Conservation (phyloP, 2,329 filamentous ascomycete species). For the Samsoniella hepiali region DNA sequence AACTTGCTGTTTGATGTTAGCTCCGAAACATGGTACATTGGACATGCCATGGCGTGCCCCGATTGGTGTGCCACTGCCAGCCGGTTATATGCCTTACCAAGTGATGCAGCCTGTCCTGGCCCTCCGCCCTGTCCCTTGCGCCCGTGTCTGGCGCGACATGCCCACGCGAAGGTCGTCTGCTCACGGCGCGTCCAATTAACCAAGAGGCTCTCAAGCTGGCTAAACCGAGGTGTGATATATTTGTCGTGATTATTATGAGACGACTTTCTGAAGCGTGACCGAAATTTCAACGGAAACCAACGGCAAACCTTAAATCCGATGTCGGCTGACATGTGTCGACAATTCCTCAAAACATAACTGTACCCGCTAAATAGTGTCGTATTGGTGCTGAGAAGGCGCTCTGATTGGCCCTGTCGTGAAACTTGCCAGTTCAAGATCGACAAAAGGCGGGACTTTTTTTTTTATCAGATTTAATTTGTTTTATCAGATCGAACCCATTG, state of each 20-base stretch:
- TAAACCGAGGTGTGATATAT: not conserved
- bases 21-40: not conserved
- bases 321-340: not conserved
- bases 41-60: too few relatives aligned
- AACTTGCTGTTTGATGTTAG: not conserved
- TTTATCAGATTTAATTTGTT: too few relatives aligned
- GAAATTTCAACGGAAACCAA: too few relatives aligned
- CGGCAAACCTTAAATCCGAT: not conserved
- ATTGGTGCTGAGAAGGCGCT: too few relatives aligned
- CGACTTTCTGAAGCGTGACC: too few relatives aligned
- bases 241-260: too few relatives aligned
- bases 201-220: not conserved
- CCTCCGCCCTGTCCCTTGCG: constrained; percentile 14
- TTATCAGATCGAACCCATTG: not conserved
- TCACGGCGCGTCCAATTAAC: not conserved
- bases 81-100: constrained; percentile 20
- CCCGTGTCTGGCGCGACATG: not conserved
- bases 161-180: not conserved
- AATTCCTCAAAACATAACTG: too few relatives aligned
- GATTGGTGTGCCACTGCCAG: not conserved
- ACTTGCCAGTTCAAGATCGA: too few relatives aligned
- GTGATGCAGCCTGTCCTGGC: constrained; percentile 22
- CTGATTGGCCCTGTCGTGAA: not conserved
- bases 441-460: too few relatives aligned
- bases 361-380: too few relatives aligned